Conservation (phyloP, 75 land plant genomes). For the Cryptomeria japonica region DNA sequence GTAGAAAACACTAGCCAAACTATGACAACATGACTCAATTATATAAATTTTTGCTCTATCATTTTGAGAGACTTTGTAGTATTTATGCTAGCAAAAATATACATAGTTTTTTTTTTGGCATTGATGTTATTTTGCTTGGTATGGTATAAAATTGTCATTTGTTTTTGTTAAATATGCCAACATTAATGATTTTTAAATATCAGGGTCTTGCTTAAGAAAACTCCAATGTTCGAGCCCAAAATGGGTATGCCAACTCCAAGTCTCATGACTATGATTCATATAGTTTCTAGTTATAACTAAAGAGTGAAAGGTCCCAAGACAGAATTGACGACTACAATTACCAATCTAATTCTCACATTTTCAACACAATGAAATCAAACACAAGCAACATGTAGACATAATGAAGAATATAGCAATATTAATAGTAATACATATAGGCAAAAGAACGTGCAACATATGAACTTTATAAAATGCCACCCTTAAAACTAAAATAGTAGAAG, state of each 20-base stretch:
- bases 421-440: background rate
- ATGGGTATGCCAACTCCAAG: background rate
- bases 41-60: background rate
- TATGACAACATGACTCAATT: background rate
- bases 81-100: background rate
- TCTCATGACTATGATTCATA: background rate
- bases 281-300: no score
- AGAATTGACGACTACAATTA: background rate
- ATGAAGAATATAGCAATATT: background rate
- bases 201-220: background rate
- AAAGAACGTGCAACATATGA: background rate
- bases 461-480: background rate
- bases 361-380: background rate
- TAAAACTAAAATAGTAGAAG: background rate
- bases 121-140: background rate
- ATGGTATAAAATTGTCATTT: background rate
- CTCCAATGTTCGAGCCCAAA: background rate
- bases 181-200: background rate
- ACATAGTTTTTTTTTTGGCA: background rate
- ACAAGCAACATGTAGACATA: background rate
- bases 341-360: background rate
- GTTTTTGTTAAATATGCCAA: background rate
- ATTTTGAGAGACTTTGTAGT: background rate
- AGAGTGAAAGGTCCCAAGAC: background rate
- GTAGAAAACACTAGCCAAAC: background rate